Conservation (phyloP, 441 rosid genomes). For the Dalechampia spathulata region DNA sequence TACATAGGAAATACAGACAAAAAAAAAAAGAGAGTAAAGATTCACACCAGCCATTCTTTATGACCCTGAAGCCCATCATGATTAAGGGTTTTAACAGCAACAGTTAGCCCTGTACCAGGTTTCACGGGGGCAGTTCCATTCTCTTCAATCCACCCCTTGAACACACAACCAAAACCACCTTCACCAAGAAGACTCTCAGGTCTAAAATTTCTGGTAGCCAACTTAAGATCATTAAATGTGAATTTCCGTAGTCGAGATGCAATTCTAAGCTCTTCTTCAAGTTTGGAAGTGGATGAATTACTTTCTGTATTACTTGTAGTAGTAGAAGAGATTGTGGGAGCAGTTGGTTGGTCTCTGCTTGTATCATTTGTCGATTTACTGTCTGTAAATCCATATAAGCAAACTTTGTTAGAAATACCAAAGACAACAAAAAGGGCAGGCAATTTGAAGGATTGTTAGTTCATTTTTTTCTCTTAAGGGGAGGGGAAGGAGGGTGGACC, state of each 20-base stretch:
- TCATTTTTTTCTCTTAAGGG: no score
- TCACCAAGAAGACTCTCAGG: conserved; percentile 96
- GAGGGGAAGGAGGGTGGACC: no score
- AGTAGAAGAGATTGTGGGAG: conserved; percentile 57
- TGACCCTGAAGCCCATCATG: conserved; percentile 99
- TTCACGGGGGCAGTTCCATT: conserved; percentile 97
- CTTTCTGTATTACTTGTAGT: conserved; percentile 87
- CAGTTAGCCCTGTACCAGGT: conserved; percentile 97
- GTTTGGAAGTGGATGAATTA: conserved; percentile 77
- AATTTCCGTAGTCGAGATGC: conserved; percentile 80
- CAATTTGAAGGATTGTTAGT: no score
- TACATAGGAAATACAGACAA: neutral
- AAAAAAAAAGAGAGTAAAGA: neutral
- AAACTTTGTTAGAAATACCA: neutral
- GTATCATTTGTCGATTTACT: conserved; percentile 61
- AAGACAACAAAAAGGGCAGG: no score
- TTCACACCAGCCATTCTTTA: conserved; percentile 89
- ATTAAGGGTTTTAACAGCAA: conserved; percentile 92
- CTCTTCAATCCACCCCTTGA: conserved; percentile 98
- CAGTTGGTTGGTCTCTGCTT: conserved; percentile 66
- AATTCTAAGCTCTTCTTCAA: conserved; percentile 90
- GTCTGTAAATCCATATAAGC: conserved; percentile 32
- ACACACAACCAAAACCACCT: conserved; percentile 98
- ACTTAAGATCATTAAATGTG: conserved; percentile 79
- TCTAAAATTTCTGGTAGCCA: conserved; percentile 95